phyloP scores from a whole-genome alignment of 2,329 filamentous ascomycete species.

The Phyllosticta citrichinensis region DNA sequence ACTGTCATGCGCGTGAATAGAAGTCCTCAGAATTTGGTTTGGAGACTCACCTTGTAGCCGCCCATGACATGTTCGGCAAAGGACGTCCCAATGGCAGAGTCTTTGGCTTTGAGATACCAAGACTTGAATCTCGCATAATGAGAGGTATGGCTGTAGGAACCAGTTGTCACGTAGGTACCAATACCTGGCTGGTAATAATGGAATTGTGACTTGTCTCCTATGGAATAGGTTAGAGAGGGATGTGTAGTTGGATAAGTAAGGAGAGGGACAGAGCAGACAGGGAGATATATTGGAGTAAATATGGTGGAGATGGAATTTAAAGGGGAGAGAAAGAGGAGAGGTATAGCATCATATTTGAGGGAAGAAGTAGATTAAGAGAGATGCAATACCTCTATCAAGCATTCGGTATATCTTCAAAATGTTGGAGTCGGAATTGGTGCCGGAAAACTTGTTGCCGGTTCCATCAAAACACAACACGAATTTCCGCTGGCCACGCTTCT shows the following conservation, averaged over 20 bases:
- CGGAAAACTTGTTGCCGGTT: constrained; percentile 16
- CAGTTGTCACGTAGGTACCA: constrained; percentile 60
- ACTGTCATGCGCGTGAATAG: constrained; percentile 17
- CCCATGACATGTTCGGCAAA: constrained; percentile 78
- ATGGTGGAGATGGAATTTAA: no score
- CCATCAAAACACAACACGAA: constrained; percentile 36
- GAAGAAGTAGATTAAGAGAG: no score
- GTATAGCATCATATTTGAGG: no score
- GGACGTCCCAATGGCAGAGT: constrained; percentile 68
- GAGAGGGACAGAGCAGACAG: no score
- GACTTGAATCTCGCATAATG: constrained; percentile 48
- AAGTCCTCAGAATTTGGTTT: constrained; percentile 27
- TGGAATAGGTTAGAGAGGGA: no score
- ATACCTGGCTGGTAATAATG: constrained; percentile 42
- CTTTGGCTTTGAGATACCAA: constrained; percentile 64
- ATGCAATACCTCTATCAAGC: constrained; percentile 12
- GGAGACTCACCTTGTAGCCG: constrained; percentile 68
- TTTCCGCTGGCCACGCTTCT: constrained; percentile 39
- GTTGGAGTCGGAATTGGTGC: constrained; percentile 15
- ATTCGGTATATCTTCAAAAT: constrained; percentile 16
- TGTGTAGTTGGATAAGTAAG: no score
- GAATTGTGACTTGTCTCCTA: constrained; percentile 6
- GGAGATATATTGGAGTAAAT: no score
- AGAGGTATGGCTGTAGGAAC: constrained; percentile 49
- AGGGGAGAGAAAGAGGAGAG: no score